phyloP scores from a whole-genome alignment of 2,329 filamentous ascomycete species.

The Aureobasidium subglaciale region DNA sequence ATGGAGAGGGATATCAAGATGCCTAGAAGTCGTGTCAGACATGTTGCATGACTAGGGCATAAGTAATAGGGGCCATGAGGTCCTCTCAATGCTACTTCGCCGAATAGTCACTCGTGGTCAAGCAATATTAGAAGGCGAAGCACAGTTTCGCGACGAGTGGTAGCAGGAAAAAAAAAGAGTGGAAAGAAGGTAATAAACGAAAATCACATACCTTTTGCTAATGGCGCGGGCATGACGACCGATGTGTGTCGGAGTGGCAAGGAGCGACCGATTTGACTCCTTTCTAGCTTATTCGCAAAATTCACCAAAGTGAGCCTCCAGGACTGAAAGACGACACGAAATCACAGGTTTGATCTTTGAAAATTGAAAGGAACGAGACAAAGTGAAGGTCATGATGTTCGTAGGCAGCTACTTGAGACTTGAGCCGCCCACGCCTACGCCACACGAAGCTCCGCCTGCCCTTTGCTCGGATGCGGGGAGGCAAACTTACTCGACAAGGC shows the following conservation, averaged over 20 bases:
- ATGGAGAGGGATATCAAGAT: constrained; percentile 56
- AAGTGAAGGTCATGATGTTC: not conserved
- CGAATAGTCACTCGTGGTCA: not conserved
- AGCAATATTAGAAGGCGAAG: not conserved
- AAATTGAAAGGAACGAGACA: not conserved
- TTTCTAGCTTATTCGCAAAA: not conserved
- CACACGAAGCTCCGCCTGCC: not conserved
- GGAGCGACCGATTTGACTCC: not conserved
- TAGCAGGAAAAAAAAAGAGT: not conserved
- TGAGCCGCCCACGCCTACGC: not conserved
- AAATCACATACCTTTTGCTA: constrained; percentile 12
- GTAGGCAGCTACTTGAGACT: constrained; percentile 9
- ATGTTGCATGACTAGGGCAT: not conserved
- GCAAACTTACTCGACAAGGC: not conserved
- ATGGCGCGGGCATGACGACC: constrained; percentile 9
- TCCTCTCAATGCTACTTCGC: not conserved
- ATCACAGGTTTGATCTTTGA: not conserved
- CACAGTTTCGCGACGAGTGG: not conserved
- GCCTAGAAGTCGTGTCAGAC: constrained; percentile 37
- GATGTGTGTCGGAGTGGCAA: constrained; percentile 1
- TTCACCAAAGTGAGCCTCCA: not conserved
- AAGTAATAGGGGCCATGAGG: not conserved
- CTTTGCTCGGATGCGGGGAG: not conserved
- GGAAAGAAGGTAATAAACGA: not conserved
- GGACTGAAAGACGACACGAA: not conserved